A percentile compares a stretch with the other conserved stretches of the same genome.
phyloP scores from a whole-genome alignment of 108 stramenopile genomes.

The Cyclostephanos tholiformis region DNA sequence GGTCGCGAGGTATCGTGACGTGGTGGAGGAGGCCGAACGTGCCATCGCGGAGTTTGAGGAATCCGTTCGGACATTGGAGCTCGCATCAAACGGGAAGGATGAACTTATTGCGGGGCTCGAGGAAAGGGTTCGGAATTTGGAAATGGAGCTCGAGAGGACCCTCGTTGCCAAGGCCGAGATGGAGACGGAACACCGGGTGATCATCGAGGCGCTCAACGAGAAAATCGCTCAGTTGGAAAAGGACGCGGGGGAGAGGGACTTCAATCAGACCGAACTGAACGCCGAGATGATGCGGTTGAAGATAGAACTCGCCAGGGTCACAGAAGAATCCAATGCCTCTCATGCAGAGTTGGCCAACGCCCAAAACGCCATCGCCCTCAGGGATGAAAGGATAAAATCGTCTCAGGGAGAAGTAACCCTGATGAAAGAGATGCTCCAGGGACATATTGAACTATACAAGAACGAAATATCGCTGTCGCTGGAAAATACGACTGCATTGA shows the following conservation, averaged over 20 bases:
- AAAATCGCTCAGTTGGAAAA: slow-evolving; percentile 13
- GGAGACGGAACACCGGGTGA: slow-evolving; percentile 12
- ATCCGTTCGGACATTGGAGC: slow-evolving; percentile 24
- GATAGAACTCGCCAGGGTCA: slow-evolving; percentile 2
- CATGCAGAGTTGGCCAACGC: slow-evolving; percentile 11
- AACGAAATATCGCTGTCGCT: slow-evolving; percentile 23
- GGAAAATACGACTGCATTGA: slow-evolving; percentile 15
- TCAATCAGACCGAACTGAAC: neutral
- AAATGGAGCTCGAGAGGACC: slow-evolving; percentile 17
- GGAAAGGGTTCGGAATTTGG: slow-evolving; percentile 10
- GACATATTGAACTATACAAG: slow-evolving; percentile 31
- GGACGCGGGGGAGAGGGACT: slow-evolving; percentile 10
- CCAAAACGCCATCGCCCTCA: slow-evolving; percentile 16
- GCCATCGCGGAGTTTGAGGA: slow-evolving; percentile 31
- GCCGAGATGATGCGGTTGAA: slow-evolving; percentile 9
- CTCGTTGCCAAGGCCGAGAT: slow-evolving; percentile 3
- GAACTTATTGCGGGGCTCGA: slow-evolving; percentile 20
- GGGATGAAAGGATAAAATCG: slow-evolving; percentile 10
- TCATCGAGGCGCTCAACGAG: neutral
- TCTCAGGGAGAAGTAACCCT: slow-evolving; percentile 1
- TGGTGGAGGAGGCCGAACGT: slow-evolving; percentile 26
- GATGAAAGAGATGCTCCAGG: slow-evolving; percentile 16
- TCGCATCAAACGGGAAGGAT: slow-evolving; percentile 31
- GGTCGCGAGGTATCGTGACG: slow-evolving; percentile 5
- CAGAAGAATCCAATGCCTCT: slow-evolving; percentile 13